Evolutionary conservation across 768 basidiomycete genomes (phyloP), one percentile per base, ranked within the genome.

Genomic region (Cubamyces sp.): DNA sequence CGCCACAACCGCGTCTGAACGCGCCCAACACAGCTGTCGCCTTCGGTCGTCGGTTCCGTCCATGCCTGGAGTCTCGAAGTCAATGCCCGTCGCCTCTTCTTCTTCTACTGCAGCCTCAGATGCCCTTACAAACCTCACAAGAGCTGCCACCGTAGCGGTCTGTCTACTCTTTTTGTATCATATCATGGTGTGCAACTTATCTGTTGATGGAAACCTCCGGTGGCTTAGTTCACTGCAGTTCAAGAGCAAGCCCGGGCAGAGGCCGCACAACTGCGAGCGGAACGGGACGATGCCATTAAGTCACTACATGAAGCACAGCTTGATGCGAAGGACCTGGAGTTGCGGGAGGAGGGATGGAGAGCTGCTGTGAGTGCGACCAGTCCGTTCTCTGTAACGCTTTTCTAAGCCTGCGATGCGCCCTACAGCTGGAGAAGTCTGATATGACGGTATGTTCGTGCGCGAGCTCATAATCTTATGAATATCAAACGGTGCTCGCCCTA

Each of bases 181-280:
- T 39, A 11, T 8, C 28, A 30, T 48, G 46, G 6, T 15, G 18
- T 25, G 11, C 42, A 48, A 53, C 50, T 55, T 47, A 58, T 9
- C 60, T 45, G 26, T 19, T 15, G 18, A 4, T 39, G 18, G 5
- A 18, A 2, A 48, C 41, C 14, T 25, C 21, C 5, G 26, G 37
- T 23, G 34, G 19, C 11, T 34, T 50, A 89, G 87, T 77, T 87
- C 60, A 76, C 81, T 15, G 76, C 81, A 39, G 77, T 83, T 18
- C 86, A 90, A 62, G 79, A 81, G n/a, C 80, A 83, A 57, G 78
- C 83, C 4, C 81, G 81, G 64, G 72, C 75, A 42, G 84, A 88
- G 64, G 77, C 87, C 64, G 75, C 81, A 53, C 80, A 80, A 41
- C 81, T 83, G 19, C 77, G 78, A 51, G 67, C 73, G 15, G 84